Evolutionary conservation across 2,329 filamentous ascomycete species (phyloP), one percentile per base, ranked within the genome.

Genomic region (Fusarium sp.): DNA sequence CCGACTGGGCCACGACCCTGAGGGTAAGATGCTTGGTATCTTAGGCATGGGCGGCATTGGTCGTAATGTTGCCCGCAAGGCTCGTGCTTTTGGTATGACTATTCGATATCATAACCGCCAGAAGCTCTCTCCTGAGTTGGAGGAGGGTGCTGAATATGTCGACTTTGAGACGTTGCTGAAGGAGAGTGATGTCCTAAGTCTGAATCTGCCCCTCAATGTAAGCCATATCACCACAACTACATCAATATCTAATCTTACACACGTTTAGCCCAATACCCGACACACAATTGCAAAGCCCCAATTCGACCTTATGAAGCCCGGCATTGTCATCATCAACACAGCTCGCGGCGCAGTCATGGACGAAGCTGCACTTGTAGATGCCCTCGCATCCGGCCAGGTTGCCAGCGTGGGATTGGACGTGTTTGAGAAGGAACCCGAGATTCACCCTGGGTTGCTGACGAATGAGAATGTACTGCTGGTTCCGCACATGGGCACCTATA

Each of bases 1-100:
- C 1, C 87, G 91, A 1, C 84, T 91, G 7, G 94, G 94, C 14
- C 93, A 94, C 79, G 94, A 97, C 79, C 94, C 94, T 2, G 87
- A 93, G 81, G 93, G 93, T 38, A 97, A 96, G 82, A 85, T 91
- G 2, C 86, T 97, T 6, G 94, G 94, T 0, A 95, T 97, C 69
- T 81, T 97, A 45, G 94, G 94, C 8, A 96, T 97, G 94, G 94
- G 94, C 22, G 94, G 94, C 3, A 97, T 97, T 70, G 94, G 95
- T 1, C 86, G 92, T 38, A 94, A 95, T 78, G 83, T 97, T 76
- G 94, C 92, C 80, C 89, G 86, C 80, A 95, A 95, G 82, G 93
- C 92, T 4, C 87, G 89, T 63, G 93, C 87, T 0, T 95, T 97
- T 79, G 93, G 92, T 12, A 95, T 97, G 93, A 88, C 83, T 50